Evolutionary conservation across 2,329 filamentous ascomycete genomes (phyloP).

Genomic region (Penicillium sp.): DNA sequence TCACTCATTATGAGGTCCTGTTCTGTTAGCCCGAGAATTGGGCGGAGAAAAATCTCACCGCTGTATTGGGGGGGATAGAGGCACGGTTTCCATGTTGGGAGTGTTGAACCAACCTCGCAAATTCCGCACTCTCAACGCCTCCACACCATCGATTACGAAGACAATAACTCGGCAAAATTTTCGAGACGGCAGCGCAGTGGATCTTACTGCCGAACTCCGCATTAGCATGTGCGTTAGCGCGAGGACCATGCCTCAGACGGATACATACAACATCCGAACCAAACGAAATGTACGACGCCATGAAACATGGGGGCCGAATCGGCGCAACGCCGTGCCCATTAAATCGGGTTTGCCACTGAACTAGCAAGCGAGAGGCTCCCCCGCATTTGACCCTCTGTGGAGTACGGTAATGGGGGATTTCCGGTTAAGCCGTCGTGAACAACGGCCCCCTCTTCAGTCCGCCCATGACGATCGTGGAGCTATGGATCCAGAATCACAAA

Average conservation of each 20-base stretch:
- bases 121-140: background rate
- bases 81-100: too few relatives aligned
- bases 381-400: constrained; percentile 3
- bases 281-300: background rate
- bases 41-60: too few relatives aligned
- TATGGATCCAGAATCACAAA: background rate
- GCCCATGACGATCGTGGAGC: background rate
- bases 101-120: background rate
- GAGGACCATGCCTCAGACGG: background rate
- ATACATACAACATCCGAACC: background rate
- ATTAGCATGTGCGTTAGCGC: background rate
- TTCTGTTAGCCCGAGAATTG: too few relatives aligned
- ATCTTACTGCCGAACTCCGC: background rate
- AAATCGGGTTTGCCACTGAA: background rate
- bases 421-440: constrained; percentile 6
- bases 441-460: background rate
- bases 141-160: background rate
- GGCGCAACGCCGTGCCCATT: background rate
- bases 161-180: background rate
- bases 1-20: too few relatives aligned
- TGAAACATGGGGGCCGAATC: background rate
- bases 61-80: too few relatives aligned
- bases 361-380: background rate
- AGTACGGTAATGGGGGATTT: constrained; percentile 6
- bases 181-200: background rate